These are phyloP conservation scores for Citrus sp. DNA, from an alignment of 345 rosid species.

Conservation along the genomic window DNA sequence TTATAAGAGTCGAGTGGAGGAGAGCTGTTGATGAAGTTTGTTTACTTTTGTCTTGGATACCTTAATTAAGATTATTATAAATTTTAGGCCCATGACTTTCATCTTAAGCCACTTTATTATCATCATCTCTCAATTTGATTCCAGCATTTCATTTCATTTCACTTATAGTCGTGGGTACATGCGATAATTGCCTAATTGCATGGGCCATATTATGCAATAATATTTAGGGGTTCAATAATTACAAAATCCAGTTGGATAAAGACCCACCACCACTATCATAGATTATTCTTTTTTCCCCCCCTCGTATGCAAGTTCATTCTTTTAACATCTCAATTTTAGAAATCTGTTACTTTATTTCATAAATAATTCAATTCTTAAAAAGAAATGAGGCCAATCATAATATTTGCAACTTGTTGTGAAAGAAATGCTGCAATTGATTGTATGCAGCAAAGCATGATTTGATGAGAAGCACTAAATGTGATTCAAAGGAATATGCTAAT, in stretches of 20 bases:
- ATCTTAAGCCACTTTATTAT: not conserved
- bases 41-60: not conserved
- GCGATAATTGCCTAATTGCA: constrained; percentile 13
- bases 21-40: not conserved
- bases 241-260: constrained; percentile 25
- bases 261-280: constrained; percentile 26
- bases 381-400: not conserved
- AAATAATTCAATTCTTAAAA: not conserved
- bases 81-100: not conserved
- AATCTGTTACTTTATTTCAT: not conserved
- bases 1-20: not conserved
- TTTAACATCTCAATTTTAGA: not conserved
- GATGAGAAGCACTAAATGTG: not conserved
- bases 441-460: constrained; percentile 7
- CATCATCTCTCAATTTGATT: not conserved
- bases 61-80: not conserved
- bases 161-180: not conserved
- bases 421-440: constrained; percentile 1
- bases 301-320: not conserved
- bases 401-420: constrained; percentile 6
- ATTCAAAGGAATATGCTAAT: not conserved
- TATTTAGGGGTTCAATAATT: constrained; percentile 23
- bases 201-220: constrained; percentile 21
- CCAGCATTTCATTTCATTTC: not conserved
- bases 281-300: not conserved